These are phyloP conservation scores for Mortierella sp. DNA, from an alignment of 371 early-diverging fungal genomes.

Conservation along the genomic window DNA sequence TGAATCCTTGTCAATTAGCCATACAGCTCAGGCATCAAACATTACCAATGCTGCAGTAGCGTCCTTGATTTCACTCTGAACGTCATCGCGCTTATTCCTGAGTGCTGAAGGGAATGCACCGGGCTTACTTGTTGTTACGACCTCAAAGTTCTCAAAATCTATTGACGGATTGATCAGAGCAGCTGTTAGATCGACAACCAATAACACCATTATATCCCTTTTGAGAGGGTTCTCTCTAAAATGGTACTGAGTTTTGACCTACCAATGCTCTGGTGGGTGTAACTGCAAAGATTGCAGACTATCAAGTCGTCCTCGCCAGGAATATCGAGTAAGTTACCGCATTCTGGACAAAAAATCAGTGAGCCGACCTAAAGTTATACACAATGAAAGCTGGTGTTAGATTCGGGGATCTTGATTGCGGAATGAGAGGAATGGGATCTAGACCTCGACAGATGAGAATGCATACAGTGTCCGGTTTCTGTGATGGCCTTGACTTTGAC, in stretches of 20 bases:
- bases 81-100: constrained; percentile 76
- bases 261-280: constrained; percentile 76
- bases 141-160: constrained; percentile 86
- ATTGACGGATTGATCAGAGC: neutral
- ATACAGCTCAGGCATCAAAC: neutral
- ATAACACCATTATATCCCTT: neutral
- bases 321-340: constrained; percentile 89
- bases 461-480: constrained; percentile 53
- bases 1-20: neutral
- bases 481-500: constrained; percentile 36
- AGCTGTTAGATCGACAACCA: neutral
- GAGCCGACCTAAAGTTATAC: constrained; percentile 62
- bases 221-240: neutral
- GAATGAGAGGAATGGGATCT: neutral
- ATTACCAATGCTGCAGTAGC: constrained; percentile 81
- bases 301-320: constrained; percentile 82
- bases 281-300: constrained; percentile 84
- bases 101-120: constrained; percentile 87
- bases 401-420: neutral
- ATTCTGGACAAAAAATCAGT: constrained; percentile 88
- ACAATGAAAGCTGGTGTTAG: neutral
- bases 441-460: neutral
- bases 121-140: constrained; percentile 79
- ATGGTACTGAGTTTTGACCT: constrained; percentile 1
- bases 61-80: constrained; percentile 70